Percentiles rank a stretch among this genome's conserved stretches.
phyloP scores from a whole-genome alignment of 345 rosid species.

The Clausena lansium region DNA sequence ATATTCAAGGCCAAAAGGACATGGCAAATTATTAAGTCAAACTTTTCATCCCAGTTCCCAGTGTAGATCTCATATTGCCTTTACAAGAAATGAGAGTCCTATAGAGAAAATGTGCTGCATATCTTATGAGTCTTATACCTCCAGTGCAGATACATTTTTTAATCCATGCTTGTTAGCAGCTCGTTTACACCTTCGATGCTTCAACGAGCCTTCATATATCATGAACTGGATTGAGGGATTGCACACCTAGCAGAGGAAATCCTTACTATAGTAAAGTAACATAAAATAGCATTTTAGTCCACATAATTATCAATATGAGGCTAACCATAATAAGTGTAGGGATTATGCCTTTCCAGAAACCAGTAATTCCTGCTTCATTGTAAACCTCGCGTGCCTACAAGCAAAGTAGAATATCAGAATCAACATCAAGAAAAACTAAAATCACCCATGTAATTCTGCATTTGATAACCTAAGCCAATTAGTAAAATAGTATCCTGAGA shows the following conservation, averaged over 20 bases:
- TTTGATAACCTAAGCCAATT: background rate
- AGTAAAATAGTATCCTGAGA: background rate
- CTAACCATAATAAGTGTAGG: slow-evolving; percentile 76
- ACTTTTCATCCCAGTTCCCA: background rate
- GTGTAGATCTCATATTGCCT: background rate
- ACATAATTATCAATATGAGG: background rate
- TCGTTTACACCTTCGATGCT: slow-evolving; percentile 48
- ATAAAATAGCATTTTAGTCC: background rate
- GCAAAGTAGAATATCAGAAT: background rate
- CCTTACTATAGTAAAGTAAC: slow-evolving; percentile 10
- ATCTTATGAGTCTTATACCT: slow-evolving; percentile 34
- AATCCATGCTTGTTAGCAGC: slow-evolving; percentile 34
- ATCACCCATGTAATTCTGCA: background rate
- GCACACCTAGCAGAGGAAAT: slow-evolving; percentile 48
- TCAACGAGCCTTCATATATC: slow-evolving; percentile 62
- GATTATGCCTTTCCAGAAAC: slow-evolving; percentile 76
- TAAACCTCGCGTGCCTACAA: slow-evolving; percentile 52
- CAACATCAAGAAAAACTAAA: background rate
- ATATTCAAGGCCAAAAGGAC: background rate
- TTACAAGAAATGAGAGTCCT: background rate
- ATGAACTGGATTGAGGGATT: slow-evolving; percentile 76
- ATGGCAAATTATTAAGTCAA: background rate
- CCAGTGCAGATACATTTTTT: slow-evolving; percentile 51
- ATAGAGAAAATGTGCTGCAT: background rate
- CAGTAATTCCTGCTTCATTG: slow-evolving; percentile 56